Base-by-base conservation (phyloP, 257 asterid genomes). In the Marsdenia floribunda region DNA sequence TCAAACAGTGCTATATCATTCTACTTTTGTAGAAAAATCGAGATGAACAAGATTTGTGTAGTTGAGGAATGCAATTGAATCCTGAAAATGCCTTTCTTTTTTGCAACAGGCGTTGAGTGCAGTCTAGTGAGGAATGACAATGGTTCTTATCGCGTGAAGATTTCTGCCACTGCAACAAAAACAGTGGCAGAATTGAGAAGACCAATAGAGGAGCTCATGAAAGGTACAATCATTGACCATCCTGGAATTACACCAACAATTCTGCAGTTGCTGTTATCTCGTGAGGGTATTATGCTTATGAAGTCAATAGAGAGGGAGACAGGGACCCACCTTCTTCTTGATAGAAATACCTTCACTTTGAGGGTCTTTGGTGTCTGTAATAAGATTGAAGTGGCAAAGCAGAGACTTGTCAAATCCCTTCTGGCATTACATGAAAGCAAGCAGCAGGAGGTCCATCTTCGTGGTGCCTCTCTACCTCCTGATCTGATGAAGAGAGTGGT, bases 401-500 rank as follows among this genome's bases (percentile, higher is more conserved):
- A 84, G 68, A 83, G 80, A 70, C 84, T 95, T 11, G 87, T 88
- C 5, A 76, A 68, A 47, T 82, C 83, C 75, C 90, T 95, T 72
- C 86, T 86, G 58, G 71, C 80, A 24, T 81, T 89, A n/a, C 87
- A 89, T n/a, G 92, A 88, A 33, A 84, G 86, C 81, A 92, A 88
- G 82, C 96, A 89, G 69, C 91, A 89, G 42, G 92, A 92, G 77
- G 87, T 95, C 75, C 89, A 80, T 55, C 96, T 95, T 18, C 92
- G 97, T 1, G 89, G 86, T 70, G 81, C 83, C 10, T 79, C 38
- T 71, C 72, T 88, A 4, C 98, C 99, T 55, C 87, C 90, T 67
- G 98, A 95, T 81, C 77, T 92, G 91, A 90, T 95, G 98, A 95
- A 92, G 86, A 80, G 86, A 82, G 88, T 92, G n/a, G 98, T 95